Evolutionary conservation across 208 protist species (phyloP).

Genomic region (Wallacemonas collosoma): DNA sequence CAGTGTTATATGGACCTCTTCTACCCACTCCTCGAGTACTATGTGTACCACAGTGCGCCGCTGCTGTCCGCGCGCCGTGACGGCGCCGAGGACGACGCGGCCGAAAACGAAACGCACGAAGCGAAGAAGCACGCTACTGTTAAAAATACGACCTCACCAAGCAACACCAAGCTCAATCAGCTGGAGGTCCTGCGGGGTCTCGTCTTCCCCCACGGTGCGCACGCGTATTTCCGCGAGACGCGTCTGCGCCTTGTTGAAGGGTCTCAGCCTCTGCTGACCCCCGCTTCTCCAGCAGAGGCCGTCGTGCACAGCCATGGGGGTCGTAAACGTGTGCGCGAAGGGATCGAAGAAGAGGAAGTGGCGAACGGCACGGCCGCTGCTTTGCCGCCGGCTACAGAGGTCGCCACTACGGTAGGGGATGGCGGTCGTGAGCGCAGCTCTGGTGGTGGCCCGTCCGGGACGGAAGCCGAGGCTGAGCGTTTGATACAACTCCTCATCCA

Average conservation of each 20-base stretch:
- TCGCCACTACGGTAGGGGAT: too few species aligned
- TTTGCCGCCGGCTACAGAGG: too few species aligned
- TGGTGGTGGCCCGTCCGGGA: background rate
- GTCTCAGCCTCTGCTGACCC: background rate
- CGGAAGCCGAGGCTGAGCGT: background rate
- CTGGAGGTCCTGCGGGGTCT: background rate
- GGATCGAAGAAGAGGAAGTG: background rate
- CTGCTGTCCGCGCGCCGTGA: background rate
- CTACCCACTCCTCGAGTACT: slow-evolving; percentile 42
- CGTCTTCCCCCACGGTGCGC: slow-evolving; percentile 6
- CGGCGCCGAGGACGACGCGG: background rate
- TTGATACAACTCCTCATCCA: slow-evolving; percentile 27
- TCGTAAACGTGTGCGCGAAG: background rate
- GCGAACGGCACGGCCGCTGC: background rate
- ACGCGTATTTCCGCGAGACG: background rate
- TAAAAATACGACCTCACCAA: background rate
- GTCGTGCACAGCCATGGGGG: background rate
- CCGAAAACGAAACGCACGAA: background rate
- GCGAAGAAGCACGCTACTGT: background rate
- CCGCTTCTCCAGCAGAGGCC: background rate
- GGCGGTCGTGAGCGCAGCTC: too few species aligned
- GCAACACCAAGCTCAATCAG: background rate
- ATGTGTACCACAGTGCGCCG: slow-evolving; percentile 23
- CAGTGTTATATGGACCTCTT: slow-evolving; percentile 49
- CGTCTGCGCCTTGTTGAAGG: background rate